phyloP scores from a whole-genome alignment of 495 filamentous ascomycete genomes.

The Aspergillus asperescens region DNA sequence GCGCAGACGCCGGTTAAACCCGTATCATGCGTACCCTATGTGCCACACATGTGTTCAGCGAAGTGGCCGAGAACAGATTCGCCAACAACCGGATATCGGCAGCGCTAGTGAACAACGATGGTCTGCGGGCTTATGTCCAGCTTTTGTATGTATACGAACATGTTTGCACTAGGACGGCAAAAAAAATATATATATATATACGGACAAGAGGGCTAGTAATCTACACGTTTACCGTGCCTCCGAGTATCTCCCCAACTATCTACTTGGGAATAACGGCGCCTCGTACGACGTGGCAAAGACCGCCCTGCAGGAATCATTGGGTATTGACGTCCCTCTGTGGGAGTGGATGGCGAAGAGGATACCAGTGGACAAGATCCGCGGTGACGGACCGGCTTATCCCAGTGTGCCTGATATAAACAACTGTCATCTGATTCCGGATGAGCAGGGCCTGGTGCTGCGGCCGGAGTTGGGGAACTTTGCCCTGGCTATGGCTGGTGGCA shows the following conservation, averaged over 20 bases:
- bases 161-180: no score
- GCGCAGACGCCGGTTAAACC: background rate
- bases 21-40: constrained; percentile 29
- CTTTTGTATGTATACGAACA: constrained; percentile 12
- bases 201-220: constrained; percentile 8
- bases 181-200: no score
- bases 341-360: constrained; percentile 31
- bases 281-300: constrained; percentile 28
- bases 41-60: constrained; percentile 31
- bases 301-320: constrained; percentile 28
- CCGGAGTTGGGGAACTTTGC: constrained; percentile 30
- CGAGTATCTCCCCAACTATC: constrained; percentile 27
- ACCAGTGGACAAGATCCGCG: background rate
- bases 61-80: constrained; percentile 24
- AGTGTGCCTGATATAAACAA: background rate
- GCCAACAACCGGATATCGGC: constrained; percentile 33
- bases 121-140: constrained; percentile 29
- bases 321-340: constrained; percentile 28
- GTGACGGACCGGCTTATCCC: background rate
- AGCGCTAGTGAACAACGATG: constrained; percentile 27
- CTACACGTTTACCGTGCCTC: constrained; percentile 26
- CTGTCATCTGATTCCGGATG: background rate
- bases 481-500: constrained; percentile 29
- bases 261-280: constrained; percentile 21
- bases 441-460: constrained; percentile 5